phyloP scores from a whole-genome alignment of 345 rosid species.

The Hibiscus syriacus region DNA sequence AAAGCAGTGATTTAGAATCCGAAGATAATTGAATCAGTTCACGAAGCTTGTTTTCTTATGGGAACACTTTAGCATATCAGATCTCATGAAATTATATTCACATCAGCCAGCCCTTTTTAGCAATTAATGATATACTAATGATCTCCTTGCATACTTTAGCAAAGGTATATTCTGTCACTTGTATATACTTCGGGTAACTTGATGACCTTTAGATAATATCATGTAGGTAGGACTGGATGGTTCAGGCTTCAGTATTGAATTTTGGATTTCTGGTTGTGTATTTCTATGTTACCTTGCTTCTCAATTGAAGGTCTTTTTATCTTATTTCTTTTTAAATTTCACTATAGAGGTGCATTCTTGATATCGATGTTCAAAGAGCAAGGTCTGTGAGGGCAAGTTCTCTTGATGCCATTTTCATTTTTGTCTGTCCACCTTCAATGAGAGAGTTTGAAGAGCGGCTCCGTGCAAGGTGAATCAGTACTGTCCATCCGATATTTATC shows the following conservation, averaged over 20 bases:
- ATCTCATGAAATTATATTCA: background rate
- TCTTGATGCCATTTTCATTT: constrained; percentile 76
- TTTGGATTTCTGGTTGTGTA: too few species aligned
- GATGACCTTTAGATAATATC: too few species aligned
- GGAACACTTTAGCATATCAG: background rate
- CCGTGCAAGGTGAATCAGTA: constrained; percentile 58
- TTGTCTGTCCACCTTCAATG: constrained; percentile 88
- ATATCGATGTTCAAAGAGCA: constrained; percentile 96
- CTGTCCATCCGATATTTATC: background rate
- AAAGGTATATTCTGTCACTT: background rate
- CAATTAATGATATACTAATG: background rate
- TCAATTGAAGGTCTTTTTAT: background rate
- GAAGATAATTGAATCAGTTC: background rate
- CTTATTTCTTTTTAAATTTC: constrained; percentile 15
- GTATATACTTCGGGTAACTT: background rate
- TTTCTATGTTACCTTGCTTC: background rate
- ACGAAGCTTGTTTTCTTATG: background rate
- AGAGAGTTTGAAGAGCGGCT: constrained; percentile 75
- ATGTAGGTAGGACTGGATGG: background rate
- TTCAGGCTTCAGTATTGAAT: background rate
- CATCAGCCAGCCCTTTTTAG: background rate
- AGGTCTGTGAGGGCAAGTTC: constrained; percentile 65
- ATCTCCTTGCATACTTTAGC: background rate
- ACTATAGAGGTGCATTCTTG: constrained; percentile 87
- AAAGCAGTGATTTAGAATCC: too few species aligned